Base-by-base conservation (phyloP, 2,329 filamentous ascomycete species). In the Alternaria ventricosa region DNA sequence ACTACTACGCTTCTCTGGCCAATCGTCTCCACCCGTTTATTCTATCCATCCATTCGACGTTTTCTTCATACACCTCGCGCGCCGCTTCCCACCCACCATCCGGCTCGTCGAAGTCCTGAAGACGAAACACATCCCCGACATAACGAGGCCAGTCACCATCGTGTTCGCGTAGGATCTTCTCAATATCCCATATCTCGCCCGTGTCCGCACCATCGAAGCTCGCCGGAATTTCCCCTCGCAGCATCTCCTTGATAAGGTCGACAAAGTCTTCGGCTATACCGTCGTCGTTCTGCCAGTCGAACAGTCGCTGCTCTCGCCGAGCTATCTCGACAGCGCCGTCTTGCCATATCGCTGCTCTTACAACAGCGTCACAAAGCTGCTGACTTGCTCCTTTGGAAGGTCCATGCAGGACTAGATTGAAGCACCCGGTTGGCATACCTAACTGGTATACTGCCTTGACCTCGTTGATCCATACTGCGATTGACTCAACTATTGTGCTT, bases 241-340 rank as follows among this genome's bases (percentile, higher is more conserved):
- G 1, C 55, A 57, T 57, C 8, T 22, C 28, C 7, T 49, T 57
- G 28, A 43, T 57, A 1, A 47, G 2, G 20, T 57, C 55, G 3
- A 50, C 45, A 5, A 57, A 57, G 15, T 57, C 55, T 33, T 57
- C 55, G 12, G 44, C 22, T 20, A 49, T 11, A 13, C n/a, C 54
- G 33, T 56, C 23, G 3, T 11, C 18, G 23, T 20, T 23, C 7
- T 22, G n/a, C n/a, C n/a, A n/a, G n/a, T n/a, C n/a, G n/a, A n/a
- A 22, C 13, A 13, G 25, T 4, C 9, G 8, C 27, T 28, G 18
- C 6, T 49, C 25, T 7, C 55, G 43, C 13, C 55, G 55, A 15
- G 44, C 44, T 3, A 57, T 2, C 3, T 57, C 55, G 0, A 22
- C 0, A 3, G 20, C 22, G n/a, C 55, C 44, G 0, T 57, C 44